A percentile compares a stretch with the other conserved stretches of the same genome.
Conservation (phyloP, 2,329 filamentous ascomycete species). For the Ophiostoma himal-ulmi region DNA sequence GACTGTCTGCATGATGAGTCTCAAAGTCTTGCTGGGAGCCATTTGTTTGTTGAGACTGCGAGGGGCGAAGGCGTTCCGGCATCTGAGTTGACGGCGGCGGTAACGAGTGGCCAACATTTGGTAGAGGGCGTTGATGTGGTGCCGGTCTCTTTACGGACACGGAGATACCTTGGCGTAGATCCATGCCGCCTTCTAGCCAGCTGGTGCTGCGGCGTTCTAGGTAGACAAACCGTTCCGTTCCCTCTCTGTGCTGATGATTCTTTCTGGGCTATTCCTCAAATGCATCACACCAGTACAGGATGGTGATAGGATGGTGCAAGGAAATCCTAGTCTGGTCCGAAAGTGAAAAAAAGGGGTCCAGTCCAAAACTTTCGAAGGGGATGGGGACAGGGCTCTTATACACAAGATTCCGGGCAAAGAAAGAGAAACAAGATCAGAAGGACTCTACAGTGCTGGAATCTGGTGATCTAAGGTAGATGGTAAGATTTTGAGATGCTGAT, state of each 20-base stretch:
- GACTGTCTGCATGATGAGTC: slow-evolving; percentile 13
- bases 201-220: neutral
- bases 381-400: neutral
- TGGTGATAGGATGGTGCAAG: neutral
- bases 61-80: slow-evolving; percentile 11
- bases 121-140: neutral
- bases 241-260: neutral
- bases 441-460: neutral
- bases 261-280: neutral
- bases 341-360: neutral
- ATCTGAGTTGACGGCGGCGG: neutral
- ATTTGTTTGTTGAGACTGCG: slow-evolving; percentile 6
- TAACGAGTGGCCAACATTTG: slow-evolving; percentile 2
- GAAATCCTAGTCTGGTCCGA: neutral
- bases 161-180: neutral
- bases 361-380: neutral
- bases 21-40: slow-evolving; percentile 3
- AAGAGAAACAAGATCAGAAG: too few relatives aligned
- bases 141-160: neutral
- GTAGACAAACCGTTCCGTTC: neutral
- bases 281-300: neutral
- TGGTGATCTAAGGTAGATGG: neutral
- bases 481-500: neutral
- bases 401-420: neutral
- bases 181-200: neutral